These are phyloP conservation scores for Trypanosoma vivax DNA, from an alignment of 208 protist species.

Conservation along the genomic window DNA sequence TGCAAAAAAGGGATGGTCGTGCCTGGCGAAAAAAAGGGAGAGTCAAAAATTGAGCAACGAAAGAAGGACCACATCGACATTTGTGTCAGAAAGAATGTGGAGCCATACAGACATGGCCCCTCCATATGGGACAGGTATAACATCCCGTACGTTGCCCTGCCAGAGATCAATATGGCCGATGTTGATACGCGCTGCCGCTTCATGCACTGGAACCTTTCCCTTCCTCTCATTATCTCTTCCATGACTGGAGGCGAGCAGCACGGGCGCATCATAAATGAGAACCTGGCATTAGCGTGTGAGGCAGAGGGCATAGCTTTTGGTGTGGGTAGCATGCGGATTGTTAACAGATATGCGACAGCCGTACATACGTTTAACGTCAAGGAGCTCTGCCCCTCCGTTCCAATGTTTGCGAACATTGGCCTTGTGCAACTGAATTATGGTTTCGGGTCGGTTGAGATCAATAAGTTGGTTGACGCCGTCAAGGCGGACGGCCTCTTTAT, in stretches of 20 bases:
- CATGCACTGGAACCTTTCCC: constrained; percentile 65
- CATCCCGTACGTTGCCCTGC: constrained; percentile 82
- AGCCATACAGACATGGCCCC: constrained; percentile 54
- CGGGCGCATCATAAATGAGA: constrained; percentile 88
- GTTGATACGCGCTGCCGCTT: constrained; percentile 77
- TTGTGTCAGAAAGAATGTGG: constrained; percentile 75
- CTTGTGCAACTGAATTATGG: constrained; percentile 91
- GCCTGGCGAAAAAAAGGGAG: constrained; percentile 39
- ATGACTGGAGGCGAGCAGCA: constrained; percentile 89
- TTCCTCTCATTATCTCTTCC: constrained; percentile 85
- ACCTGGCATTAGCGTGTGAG: constrained; percentile 85
- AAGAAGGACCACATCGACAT: constrained; percentile 92
- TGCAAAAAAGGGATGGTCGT: not conserved
- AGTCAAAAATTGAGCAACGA: constrained; percentile 58
- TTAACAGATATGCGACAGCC: constrained; percentile 80
- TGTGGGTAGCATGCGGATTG: constrained; percentile 86
- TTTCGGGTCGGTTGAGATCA: constrained; percentile 80
- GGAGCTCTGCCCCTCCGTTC: constrained; percentile 76
- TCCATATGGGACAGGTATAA: constrained; percentile 80
- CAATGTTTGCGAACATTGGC: constrained; percentile 90
- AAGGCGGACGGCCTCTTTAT: constrained; percentile 87
- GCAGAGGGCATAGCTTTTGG: constrained; percentile 84
- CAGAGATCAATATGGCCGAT: constrained; percentile 69
- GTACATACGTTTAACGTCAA: constrained; percentile 87
- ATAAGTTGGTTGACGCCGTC: constrained; percentile 72